Percentiles rank a stretch among this genome's conserved stretches.
These are phyloP conservation scores for Phytophthora fragariaefolia DNA, from an alignment of 352 stramenopile species.

Conservation along the genomic window DNA sequence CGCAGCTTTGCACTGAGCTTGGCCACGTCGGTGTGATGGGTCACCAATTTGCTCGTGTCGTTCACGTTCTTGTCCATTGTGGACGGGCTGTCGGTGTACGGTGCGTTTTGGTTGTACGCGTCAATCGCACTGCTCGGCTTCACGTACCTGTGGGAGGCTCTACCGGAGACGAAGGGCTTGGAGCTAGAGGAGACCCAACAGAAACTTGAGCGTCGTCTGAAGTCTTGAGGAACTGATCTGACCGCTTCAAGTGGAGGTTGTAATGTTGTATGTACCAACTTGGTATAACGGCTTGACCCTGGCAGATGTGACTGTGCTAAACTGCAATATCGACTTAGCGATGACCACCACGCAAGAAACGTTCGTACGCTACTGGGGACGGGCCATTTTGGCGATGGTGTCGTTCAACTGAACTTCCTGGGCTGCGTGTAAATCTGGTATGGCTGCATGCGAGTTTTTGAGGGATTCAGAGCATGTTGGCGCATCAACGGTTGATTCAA, in stretches of 20 bases:
- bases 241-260: not conserved
- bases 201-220: not conserved
- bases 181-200: slow-evolving; percentile 85
- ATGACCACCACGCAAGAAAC: not conserved
- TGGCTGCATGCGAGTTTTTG: too few relatives aligned
- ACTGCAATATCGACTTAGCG: not conserved
- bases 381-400: not conserved
- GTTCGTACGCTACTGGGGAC: not conserved
- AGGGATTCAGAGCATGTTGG: too few relatives aligned
- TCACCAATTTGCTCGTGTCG: slow-evolving; percentile 55
- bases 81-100: slow-evolving; percentile 52
- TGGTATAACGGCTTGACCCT: too few relatives aligned
- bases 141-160: slow-evolving; percentile 71
- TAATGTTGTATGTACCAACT: too few relatives aligned
- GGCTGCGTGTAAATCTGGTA: too few relatives aligned
- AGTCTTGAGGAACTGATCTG: not conserved
- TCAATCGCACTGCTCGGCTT: slow-evolving; percentile 73
- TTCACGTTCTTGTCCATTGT: slow-evolving; percentile 95
- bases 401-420: too few relatives aligned
- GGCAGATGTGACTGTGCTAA: not conserved
- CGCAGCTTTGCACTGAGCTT: not conserved
- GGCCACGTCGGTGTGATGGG: not conserved
- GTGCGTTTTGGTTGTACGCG: slow-evolving; percentile 94
- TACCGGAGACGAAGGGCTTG: slow-evolving; percentile 95
- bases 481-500: too few relatives aligned